Evolutionary conservation across 2,329 filamentous ascomycete species (phyloP).

Genomic region (Leptodontidium sp.): DNA sequence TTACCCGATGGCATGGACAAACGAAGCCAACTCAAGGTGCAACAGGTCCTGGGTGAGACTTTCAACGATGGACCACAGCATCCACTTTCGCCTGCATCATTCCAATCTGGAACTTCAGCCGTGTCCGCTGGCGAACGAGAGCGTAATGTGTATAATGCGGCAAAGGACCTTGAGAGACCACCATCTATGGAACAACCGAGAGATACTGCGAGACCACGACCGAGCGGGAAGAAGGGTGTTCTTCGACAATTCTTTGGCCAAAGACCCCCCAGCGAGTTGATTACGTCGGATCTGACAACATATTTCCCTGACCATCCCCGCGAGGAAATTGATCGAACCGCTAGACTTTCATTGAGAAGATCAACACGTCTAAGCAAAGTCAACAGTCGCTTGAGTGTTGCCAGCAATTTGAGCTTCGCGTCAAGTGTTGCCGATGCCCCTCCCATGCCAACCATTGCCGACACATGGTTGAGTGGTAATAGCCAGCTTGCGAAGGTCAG

Average conservation of each 20-base stretch:
- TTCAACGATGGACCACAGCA: constrained; percentile 84
- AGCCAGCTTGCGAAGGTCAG: constrained; percentile 61
- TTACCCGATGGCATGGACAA: constrained; percentile 67
- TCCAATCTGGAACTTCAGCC: constrained; percentile 52
- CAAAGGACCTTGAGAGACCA: constrained; percentile 65
- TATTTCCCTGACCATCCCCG: constrained; percentile 97
- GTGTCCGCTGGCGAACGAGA: constrained; percentile 65
- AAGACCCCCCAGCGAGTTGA: constrained; percentile 93
- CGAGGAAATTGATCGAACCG: constrained; percentile 94
- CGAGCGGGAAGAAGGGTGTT: constrained; percentile 59
- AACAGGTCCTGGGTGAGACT: constrained; percentile 87
- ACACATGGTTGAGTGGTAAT: constrained; percentile 81
- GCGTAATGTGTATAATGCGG: constrained; percentile 68
- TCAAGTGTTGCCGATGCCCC: constrained; percentile 93
- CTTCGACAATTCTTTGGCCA: constrained; percentile 89
- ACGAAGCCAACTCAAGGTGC: constrained; percentile 85
- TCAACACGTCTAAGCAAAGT: constrained; percentile 92
- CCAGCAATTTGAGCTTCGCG: constrained; percentile 91
- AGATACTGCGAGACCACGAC: constrained; percentile 44
- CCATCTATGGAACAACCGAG: constrained; percentile 50
- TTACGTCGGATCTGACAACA: constrained; percentile 92
- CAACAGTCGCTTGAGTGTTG: constrained; percentile 90
- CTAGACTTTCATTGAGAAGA: constrained; percentile 88
- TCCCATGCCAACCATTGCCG: constrained; percentile 93
- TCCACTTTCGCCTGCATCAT: constrained; percentile 83